A percentile compares a stretch with the other conserved stretches of the same genome.
Evolutionary conservation across 805 yeast species (phyloP).

Genomic region (Candida nonsorbophila): DNA sequence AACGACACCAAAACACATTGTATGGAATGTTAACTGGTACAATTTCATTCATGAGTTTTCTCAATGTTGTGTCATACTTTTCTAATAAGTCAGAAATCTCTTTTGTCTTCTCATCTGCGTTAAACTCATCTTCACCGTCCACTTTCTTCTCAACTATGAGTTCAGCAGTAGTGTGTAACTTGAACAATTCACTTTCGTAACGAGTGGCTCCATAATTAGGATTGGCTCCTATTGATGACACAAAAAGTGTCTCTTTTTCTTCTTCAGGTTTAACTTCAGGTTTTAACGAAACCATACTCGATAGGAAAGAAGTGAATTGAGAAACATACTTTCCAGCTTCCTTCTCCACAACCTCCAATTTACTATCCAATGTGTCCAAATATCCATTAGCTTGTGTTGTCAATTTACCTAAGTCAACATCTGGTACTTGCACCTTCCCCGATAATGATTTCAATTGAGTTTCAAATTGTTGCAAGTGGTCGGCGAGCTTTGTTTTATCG

Average conservation of each 20-base stretch:
- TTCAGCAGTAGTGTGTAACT: constrained; percentile 30
- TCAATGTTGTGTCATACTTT: constrained; percentile 44
- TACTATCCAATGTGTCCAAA: constrained; percentile 64
- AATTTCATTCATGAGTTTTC: constrained; percentile 49
- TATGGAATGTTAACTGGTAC: constrained; percentile 64
- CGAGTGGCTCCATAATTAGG: constrained; percentile 33
- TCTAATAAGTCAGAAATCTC: constrained; percentile 45
- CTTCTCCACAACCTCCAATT: constrained; percentile 68
- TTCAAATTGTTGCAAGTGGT: constrained; percentile 21
- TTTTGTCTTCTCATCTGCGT: constrained; percentile 44
- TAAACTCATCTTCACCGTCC: constrained; percentile 24
- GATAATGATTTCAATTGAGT: constrained; percentile 20
- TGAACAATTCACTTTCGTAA: constrained; percentile 33
- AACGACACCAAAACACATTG: constrained; percentile 69
- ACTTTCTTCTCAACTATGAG: constrained; percentile 11
- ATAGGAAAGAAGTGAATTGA: constrained; percentile 54
- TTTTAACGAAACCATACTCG: constrained; percentile 26
- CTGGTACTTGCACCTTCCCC: constrained; percentile 11
- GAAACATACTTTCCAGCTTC: constrained; percentile 57
- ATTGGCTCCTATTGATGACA: constrained; percentile 10
- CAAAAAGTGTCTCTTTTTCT: constrained; percentile 16
- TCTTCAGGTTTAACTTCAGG: constrained; percentile 9
- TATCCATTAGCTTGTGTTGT: constrained; percentile 45
- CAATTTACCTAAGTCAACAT: constrained; percentile 15
- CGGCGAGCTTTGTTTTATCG: constrained; percentile 15